phyloP scores from a whole-genome alignment of 2,329 filamentous ascomycete species.

The Ascochyta lentis region DNA sequence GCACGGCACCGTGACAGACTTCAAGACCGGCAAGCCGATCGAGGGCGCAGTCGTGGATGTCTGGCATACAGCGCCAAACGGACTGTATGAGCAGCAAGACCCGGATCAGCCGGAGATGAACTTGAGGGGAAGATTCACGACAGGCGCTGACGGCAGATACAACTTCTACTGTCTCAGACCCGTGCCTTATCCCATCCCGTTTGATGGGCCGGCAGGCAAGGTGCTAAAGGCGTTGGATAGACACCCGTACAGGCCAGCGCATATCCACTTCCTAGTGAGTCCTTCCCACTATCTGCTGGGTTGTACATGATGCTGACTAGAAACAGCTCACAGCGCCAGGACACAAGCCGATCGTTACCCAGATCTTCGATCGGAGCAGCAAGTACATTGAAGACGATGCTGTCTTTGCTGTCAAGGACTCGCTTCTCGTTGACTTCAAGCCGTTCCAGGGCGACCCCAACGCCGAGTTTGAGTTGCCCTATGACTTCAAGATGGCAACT shows the following conservation, averaged over 20 bases:
- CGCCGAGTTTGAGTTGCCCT: conserved; percentile 61
- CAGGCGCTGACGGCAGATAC: conserved; percentile 70
- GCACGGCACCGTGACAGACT: conserved; percentile 67
- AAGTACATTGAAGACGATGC: conserved; percentile 66
- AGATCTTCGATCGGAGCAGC: conserved; percentile 75
- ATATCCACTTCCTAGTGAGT: conserved; percentile 67
- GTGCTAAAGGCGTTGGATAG: conserved; percentile 65
- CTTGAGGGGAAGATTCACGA: conserved; percentile 74
- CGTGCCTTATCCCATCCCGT: conserved; percentile 61
- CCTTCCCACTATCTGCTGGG: neutral
- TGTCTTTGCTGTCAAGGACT: conserved; percentile 67
- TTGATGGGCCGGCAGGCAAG: conserved; percentile 66
- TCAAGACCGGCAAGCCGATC: conserved; percentile 68
- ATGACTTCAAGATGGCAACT: conserved; percentile 57
- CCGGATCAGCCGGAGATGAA: conserved; percentile 74
- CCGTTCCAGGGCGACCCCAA: conserved; percentile 59
- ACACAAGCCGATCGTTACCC: conserved; percentile 75
- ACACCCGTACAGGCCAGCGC: conserved; percentile 67
- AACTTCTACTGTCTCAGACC: conserved; percentile 52
- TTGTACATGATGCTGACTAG: neutral
- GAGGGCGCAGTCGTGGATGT: conserved; percentile 73
- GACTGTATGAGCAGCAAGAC: conserved; percentile 73
- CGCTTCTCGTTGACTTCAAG: conserved; percentile 63
- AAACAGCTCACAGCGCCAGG: conserved; percentile 60
- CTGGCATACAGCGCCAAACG: conserved; percentile 81